A percentile compares a stretch with the other conserved stretches of the same genome.
These are phyloP conservation scores for Macrolepiota albuminosa DNA, from an alignment of 768 basidiomycete species.

Conservation along the genomic window DNA sequence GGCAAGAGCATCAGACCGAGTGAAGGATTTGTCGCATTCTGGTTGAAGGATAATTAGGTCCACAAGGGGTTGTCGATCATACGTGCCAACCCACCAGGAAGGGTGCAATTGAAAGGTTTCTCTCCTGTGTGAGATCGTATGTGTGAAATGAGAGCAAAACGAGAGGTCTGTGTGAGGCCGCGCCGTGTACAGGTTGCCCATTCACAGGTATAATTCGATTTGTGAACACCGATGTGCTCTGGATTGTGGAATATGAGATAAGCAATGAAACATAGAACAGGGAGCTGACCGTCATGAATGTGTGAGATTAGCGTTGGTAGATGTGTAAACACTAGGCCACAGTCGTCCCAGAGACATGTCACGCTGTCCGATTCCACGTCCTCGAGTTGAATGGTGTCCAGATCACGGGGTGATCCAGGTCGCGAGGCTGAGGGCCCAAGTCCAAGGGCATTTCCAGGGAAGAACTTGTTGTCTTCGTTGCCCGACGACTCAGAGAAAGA, in stretches of 20 bases:
- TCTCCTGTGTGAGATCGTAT: slow-evolving; percentile 92
- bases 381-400: slow-evolving; percentile 12
- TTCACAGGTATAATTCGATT: slow-evolving; percentile 85
- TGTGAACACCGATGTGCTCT: slow-evolving; percentile 83
- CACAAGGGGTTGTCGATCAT: neutral
- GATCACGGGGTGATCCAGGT: slow-evolving; percentile 11
- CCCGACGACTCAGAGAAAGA: slow-evolving; percentile 26
- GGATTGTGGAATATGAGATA: neutral
- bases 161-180: slow-evolving; percentile 80
- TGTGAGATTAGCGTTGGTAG: slow-evolving; percentile 76
- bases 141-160: slow-evolving; percentile 89
- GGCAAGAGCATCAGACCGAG: slow-evolving; percentile 87
- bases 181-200: slow-evolving; percentile 80
- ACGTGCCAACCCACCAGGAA: slow-evolving; percentile 57
- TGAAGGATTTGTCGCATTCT: slow-evolving; percentile 97
- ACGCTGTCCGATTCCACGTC: slow-evolving; percentile 44
- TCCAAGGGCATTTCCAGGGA: slow-evolving; percentile 16
- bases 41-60: slow-evolving; percentile 1
- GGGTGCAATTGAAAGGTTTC: slow-evolving; percentile 82
- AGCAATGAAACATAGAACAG: neutral
- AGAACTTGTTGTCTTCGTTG: slow-evolving; percentile 18
- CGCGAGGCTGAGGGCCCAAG: slow-evolving; percentile 8
- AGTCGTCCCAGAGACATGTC: slow-evolving; percentile 83
- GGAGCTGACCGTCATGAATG: slow-evolving; percentile 67
- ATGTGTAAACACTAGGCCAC: slow-evolving; percentile 67